A percentile compares a stretch with the other conserved stretches of the same genome.
Evolutionary conservation across 306 rosid species (phyloP).

Genomic region (Medicago ruthenica): DNA sequence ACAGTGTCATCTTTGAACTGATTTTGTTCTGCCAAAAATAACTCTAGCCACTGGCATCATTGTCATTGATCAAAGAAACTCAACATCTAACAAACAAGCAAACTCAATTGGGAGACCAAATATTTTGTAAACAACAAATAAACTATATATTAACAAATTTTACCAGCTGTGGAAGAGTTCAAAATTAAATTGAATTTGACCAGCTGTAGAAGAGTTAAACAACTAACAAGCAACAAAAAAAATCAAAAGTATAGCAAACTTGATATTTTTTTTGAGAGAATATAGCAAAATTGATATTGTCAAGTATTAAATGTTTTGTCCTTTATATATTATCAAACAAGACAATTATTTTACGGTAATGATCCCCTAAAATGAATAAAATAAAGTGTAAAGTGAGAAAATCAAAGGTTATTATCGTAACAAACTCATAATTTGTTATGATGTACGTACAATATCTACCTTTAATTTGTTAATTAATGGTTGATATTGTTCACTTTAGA

Average conservation of each 20-base stretch:
- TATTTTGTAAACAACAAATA: not conserved
- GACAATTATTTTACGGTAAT: not conserved
- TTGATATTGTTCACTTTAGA: too few species aligned
- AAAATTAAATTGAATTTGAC: too few species aligned
- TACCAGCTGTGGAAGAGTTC: too few species aligned
- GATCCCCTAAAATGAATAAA: too few species aligned
- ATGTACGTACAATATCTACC: too few species aligned
- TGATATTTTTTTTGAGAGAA: too few species aligned
- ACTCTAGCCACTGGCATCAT: conserved; percentile 1
- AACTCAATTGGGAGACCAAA: not conserved
- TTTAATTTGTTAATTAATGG: too few species aligned
- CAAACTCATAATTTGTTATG: too few species aligned
- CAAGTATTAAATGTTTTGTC: not conserved
- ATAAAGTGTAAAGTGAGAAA: too few species aligned
- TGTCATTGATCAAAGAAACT: not conserved
- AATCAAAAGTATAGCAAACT: not conserved
- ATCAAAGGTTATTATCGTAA: too few species aligned
- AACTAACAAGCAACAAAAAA: not conserved
- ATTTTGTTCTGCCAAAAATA: conserved; percentile 2
- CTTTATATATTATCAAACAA: not conserved
- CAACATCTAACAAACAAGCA: not conserved
- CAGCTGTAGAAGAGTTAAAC: not conserved
- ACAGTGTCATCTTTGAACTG: not conserved
- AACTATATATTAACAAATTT: not conserved
- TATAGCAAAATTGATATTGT: not conserved